phyloP scores from a whole-genome alignment of 345 rosid species.

The Tarenaya hassleriana region DNA sequence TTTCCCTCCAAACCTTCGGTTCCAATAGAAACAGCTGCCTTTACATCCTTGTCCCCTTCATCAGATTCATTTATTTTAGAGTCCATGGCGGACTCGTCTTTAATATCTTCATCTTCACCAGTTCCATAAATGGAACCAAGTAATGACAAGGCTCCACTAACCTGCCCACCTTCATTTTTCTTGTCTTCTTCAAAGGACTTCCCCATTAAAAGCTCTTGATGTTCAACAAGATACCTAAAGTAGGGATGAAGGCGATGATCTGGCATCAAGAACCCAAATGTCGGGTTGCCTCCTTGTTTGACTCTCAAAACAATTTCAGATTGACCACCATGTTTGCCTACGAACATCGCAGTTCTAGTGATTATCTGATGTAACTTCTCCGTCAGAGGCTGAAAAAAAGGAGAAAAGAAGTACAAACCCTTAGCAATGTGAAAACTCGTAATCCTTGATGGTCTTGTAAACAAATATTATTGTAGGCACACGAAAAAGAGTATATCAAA shows the following conservation, averaged over 20 bases:
- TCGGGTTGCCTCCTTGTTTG: slow-evolving; percentile 91
- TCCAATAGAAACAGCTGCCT: slow-evolving; percentile 28
- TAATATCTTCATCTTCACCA: slow-evolving; percentile 79
- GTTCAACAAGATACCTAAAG: slow-evolving; percentile 78
- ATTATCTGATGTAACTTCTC: slow-evolving; percentile 94
- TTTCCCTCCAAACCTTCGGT: slow-evolving; percentile 33
- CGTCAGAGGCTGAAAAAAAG: slow-evolving; percentile 68
- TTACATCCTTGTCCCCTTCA: slow-evolving; percentile 27
- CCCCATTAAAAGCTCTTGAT: slow-evolving; percentile 59
- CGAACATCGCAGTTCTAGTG: slow-evolving; percentile 77
- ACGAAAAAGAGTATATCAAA: slow-evolving; percentile 27
- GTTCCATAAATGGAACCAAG: slow-evolving; percentile 79
- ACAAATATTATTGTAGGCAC: slow-evolving; percentile 20
- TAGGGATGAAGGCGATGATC: slow-evolving; percentile 70
- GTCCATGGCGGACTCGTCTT: slow-evolving; percentile 31
- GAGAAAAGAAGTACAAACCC: slow-evolving; percentile 14
- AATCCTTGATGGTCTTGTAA: slow-evolving; percentile 21
- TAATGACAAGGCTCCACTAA: slow-evolving; percentile 72
- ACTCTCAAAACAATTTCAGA: slow-evolving; percentile 93
- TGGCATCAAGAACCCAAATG: slow-evolving; percentile 87
- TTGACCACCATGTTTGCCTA: slow-evolving; percentile 82
- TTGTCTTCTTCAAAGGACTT: slow-evolving; percentile 44
- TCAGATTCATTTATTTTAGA: slow-evolving; percentile 22
- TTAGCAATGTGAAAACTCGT: slow-evolving; percentile 27
- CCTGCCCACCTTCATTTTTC: slow-evolving; percentile 31